Evolutionary conservation across 805 yeast species (phyloP).

Genomic region (Metschnikowia shivogae): DNA sequence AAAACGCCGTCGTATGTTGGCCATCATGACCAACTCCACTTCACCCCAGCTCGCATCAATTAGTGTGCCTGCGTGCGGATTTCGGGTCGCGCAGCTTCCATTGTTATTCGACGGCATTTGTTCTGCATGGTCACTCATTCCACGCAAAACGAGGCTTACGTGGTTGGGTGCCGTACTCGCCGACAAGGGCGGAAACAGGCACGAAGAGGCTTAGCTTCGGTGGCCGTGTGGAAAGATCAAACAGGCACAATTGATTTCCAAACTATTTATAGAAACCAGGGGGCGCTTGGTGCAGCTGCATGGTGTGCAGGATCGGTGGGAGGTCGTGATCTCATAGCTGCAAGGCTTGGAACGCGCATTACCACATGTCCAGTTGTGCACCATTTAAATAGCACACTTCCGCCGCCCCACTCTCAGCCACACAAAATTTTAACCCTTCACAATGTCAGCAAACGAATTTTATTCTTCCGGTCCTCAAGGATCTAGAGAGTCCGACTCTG

Average conservation of each 20-base stretch:
- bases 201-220: not conserved
- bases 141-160: not conserved
- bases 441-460: conserved; percentile 57
- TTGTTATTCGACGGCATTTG: not conserved
- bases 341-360: conserved; percentile 4
- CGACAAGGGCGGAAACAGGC: not conserved
- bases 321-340: not conserved
- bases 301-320: not conserved
- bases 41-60: too few species aligned
- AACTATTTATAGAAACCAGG: too few species aligned
- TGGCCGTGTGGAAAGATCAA: too few species aligned
- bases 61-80: too few species aligned
- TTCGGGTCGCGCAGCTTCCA: too few species aligned
- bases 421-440: not conserved
- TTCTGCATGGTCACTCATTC: not conserved
- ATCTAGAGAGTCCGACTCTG: conserved; percentile 7
- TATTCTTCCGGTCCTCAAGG: conserved; percentile 41
- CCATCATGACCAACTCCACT: too few species aligned
- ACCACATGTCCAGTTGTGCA: not conserved
- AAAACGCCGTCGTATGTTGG: too few species aligned
- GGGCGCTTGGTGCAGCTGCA: too few species aligned
- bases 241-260: too few species aligned
- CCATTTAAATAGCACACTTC: not conserved
- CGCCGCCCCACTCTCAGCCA: not conserved
- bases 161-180: not conserved